Evolutionary conservation across 2,329 filamentous ascomycete genomes (phyloP), one percentile per base, ranked within the genome.

Genomic region (Penicillium paneum): DNA sequence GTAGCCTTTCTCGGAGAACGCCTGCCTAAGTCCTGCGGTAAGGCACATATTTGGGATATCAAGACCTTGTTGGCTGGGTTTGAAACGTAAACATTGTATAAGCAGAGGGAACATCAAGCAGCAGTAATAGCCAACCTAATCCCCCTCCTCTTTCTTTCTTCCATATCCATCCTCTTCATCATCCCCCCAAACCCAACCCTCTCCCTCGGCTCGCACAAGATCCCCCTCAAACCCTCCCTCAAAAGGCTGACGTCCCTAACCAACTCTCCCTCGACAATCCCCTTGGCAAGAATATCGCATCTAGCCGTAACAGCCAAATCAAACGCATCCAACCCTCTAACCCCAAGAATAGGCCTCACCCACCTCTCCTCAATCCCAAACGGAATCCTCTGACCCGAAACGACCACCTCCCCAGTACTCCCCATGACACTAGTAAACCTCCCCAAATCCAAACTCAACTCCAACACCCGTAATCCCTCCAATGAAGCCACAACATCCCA

Each of bases 301-400:
- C 65, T 57, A 1, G 63, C 70, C 8, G 69, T 71, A 42, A 73
- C 65, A 3, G 65, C 71, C 41, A 73, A 40, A 40, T 73, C 71
- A 55, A 73, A 72, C 8, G 17, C 34, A 1, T 44, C 49, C 47
- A 73, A 36, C 3, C 70, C 71, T 0, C 69, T 42, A 11, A 73
- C 64, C 12, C 38, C 39, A 10, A 71, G 50, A 41, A 73, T 35
- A 0, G 71, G 71, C 15, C 54, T 19, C 17, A 71, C 58, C 71
- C 71, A 73, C 5, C 49, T 54, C 52, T 70, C 68, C 13, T 44
- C 45, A 11, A 68, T 53, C 6, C 52, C 55, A 28, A 73, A 63
- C 15, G 60, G 63, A 21, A 73, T 58, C 7, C 54, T 58, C 31
- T 64, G 59, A 0, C 65, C 67, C 0, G 59, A 62, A 3, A 65